Evolutionary conservation across 2,329 filamentous ascomycete species (phyloP).

Genomic region (Aspergillus tubingensis): DNA sequence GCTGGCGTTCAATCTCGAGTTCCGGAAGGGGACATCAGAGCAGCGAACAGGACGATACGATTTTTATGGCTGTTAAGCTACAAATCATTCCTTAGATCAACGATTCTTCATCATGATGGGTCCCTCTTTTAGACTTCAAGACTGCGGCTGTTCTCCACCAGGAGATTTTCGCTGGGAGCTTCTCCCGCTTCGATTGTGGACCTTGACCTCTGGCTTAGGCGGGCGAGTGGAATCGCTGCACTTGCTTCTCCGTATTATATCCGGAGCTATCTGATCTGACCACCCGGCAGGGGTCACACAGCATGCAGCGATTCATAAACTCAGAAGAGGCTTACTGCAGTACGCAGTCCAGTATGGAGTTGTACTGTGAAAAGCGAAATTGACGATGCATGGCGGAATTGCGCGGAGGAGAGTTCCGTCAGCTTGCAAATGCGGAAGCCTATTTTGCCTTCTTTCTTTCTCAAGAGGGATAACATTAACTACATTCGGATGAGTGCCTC

Average conservation of each 20-base stretch:
- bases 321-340: neutral
- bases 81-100: neutral
- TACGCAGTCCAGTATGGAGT: no score
- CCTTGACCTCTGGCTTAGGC: slow-evolving; percentile 23
- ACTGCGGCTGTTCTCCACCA: slow-evolving; percentile 33
- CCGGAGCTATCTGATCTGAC: slow-evolving; percentile 18
- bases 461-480: neutral
- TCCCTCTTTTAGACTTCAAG: slow-evolving; percentile 20
- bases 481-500: neutral
- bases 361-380: neutral
- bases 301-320: neutral
- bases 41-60: neutral
- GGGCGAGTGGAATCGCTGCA: slow-evolving; percentile 6
- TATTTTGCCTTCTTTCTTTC: slow-evolving; percentile 3
- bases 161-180: slow-evolving; percentile 37
- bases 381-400: neutral
- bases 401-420: slow-evolving; percentile 2
- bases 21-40: neutral
- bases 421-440: slow-evolving; percentile 6
- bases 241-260: slow-evolving; percentile 4
- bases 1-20: neutral
- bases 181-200: slow-evolving; percentile 44
- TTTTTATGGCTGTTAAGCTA: neutral
- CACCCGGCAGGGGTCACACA: neutral
- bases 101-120: slow-evolving; percentile 15